These are phyloP conservation scores for Thelonectria rubi DNA, from an alignment of 2,329 filamentous ascomycete genomes.

Conservation along the genomic window DNA sequence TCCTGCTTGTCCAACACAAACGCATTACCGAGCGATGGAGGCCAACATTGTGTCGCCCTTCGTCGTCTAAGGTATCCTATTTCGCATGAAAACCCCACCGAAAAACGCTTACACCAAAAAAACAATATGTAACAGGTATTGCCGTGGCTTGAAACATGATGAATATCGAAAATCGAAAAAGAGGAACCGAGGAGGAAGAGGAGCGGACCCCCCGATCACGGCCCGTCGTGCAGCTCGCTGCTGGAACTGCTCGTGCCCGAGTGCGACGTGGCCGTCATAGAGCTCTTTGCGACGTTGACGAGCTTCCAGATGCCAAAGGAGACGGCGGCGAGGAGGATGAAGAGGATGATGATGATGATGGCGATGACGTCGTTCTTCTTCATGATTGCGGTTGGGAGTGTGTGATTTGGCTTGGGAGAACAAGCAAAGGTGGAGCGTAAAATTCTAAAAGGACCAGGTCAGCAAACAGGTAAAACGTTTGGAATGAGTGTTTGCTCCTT, in stretches of 20 bases:
- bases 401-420: not conserved
- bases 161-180: not conserved
- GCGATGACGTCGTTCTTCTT: conserved; percentile 75
- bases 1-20: not conserved
- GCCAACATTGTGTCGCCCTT: conserved; percentile 3
- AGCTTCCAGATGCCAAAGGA: conserved; percentile 71
- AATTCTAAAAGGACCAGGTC: not conserved
- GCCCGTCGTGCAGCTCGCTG: conserved; percentile 38
- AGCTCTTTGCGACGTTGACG: conserved; percentile 60
- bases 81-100: not conserved
- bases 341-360: conserved; percentile 73
- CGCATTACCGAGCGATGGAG: conserved; percentile 20
- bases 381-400: conserved; percentile 53
- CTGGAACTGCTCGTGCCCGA: conserved; percentile 43
- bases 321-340: conserved; percentile 68
- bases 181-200: not conserved
- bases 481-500: no score
- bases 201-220: no score
- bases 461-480: not conserved
- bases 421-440: no score
- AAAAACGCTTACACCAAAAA: conserved; percentile 5
- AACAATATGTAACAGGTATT: conserved; percentile 1
- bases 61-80: conserved; percentile 5
- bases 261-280: conserved; percentile 52
- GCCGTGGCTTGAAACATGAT: not conserved